A percentile compares a stretch with the other conserved stretches of the same genome.
phyloP scores from a whole-genome alignment of 495 filamentous ascomycete genomes.

The Neurospora sublineolata region DNA sequence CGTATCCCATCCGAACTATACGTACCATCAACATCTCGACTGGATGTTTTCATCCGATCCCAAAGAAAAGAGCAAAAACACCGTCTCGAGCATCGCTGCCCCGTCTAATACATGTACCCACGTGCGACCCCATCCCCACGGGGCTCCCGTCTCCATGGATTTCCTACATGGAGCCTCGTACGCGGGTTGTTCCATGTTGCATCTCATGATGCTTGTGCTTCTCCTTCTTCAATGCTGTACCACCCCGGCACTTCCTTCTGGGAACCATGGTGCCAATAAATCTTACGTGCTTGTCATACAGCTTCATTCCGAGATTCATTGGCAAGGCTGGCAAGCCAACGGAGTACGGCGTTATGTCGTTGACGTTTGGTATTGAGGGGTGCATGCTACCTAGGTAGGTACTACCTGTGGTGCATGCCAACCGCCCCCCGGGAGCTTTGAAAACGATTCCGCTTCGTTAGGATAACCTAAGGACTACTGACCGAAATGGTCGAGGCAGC shows the following conservation, averaged over 20 bases:
- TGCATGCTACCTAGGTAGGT: not conserved
- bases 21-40: not conserved
- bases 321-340: not conserved
- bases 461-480: too few relatives aligned
- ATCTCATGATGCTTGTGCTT: not conserved
- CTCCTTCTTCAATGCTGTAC: not conserved
- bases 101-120: not conserved
- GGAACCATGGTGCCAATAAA: not conserved
- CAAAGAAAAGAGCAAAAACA: not conserved
- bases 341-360: not conserved
- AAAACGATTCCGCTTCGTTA: too few relatives aligned
- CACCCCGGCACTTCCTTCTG: not conserved
- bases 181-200: not conserved
- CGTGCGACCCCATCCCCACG: not conserved
- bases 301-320: too few relatives aligned
- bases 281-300: not conserved
- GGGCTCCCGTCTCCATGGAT: not conserved
- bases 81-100: not conserved
- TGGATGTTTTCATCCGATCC: not conserved
- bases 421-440: too few relatives aligned
- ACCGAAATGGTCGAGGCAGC: too few relatives aligned
- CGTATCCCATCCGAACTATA: not conserved
- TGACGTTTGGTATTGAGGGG: not conserved
- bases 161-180: not conserved
- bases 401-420: not conserved